These are phyloP conservation scores for Hypomontagnella monticulosa DNA, from an alignment of 495 filamentous ascomycete genomes.

Conservation along the genomic window DNA sequence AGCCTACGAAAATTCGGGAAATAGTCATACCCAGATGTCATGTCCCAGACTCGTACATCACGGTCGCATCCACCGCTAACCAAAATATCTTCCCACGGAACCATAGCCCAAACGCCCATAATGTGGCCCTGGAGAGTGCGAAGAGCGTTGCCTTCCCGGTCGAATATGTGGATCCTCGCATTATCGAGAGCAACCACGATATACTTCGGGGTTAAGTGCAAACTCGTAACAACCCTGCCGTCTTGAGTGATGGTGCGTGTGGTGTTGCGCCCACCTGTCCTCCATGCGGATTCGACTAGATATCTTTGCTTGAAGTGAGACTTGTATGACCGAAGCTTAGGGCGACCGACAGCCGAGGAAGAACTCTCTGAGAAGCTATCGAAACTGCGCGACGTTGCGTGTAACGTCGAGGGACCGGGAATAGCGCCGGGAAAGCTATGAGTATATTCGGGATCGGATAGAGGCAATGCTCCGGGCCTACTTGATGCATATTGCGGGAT, in stretches of 20 bases:
- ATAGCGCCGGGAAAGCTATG: slow-evolving; percentile 52
- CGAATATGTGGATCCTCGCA: slow-evolving; percentile 97
- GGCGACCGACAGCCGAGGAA: slow-evolving; percentile 43
- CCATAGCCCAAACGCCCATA: slow-evolving; percentile 99
- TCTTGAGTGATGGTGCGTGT: slow-evolving; percentile 90
- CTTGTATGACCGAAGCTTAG: slow-evolving; percentile 74
- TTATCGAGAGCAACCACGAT: slow-evolving; percentile 98
- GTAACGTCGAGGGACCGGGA: slow-evolving; percentile 41
- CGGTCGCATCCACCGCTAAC: slow-evolving; percentile 97
- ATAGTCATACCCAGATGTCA: slow-evolving; percentile 84
- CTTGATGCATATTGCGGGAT: slow-evolving; percentile 32
- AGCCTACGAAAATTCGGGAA: background rate
- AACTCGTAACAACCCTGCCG: slow-evolving; percentile 93
- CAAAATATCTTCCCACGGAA: slow-evolving; percentile 94
- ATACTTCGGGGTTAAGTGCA: slow-evolving; percentile 94
- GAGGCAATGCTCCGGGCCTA: slow-evolving; percentile 42
- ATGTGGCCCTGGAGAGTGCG: slow-evolving; percentile 94
- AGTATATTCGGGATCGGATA: slow-evolving; percentile 44
- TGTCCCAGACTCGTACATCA: slow-evolving; percentile 97
- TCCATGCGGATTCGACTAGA: slow-evolving; percentile 96
- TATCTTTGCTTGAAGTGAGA: slow-evolving; percentile 98
- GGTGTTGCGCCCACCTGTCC: slow-evolving; percentile 81
- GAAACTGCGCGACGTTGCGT: slow-evolving; percentile 50
- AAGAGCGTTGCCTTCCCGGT: slow-evolving; percentile 85
- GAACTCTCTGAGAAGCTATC: slow-evolving; percentile 45